Base-by-base conservation (phyloP, 306 rosid species). In the Quercus rubra region DNA sequence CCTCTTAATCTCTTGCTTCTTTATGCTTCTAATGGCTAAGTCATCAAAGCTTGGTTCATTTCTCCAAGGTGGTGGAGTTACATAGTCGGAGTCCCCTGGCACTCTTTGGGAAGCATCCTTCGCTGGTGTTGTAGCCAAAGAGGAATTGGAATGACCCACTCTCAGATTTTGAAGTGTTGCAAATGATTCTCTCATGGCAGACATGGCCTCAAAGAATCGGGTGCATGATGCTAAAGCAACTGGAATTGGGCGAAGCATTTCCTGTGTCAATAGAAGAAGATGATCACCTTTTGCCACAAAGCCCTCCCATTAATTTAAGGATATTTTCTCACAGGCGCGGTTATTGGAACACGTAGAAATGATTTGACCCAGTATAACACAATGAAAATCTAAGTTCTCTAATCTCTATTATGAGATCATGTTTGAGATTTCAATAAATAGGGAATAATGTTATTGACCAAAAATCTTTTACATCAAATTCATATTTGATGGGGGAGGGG, bases 111-210 rank as follows among this genome's bases (percentile, higher is more conserved):
- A 90, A 67, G 86, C 76, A 77, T 91, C 92, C 54, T 86, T 79
- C 12, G 92, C 87, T 1, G 92, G 97, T 31, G 96, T 90, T 21
- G 76, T 55, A 1, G 87, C 89, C 55, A 84, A 55, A 5, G 89
- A 63, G 38, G 90, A 74, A 71, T 84, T 85, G 64, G 85, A 80
- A 73, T 86, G 83, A 56, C 92, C 94, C 12, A 93, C 98, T 84
- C 97, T 89, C 74, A 95, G 87, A 79, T 93, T 85, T 63, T 95
- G 96, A 66, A 95, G 96, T 20, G 98, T 81, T 62, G 98, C 90
- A 83, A 95, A 92, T 12, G 97, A 95, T 81, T 95, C 99, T 83
- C 98, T 89, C 91, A 90, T 95, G 43, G 99, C 99, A 66, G 94
- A 91, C n/a, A n/a, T n/a, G n/a, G n/a, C n/a, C n/a, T n/a, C n/a